Evolutionary conservation across 768 basidiomycete genomes (phyloP).

Genomic region (Suillus subalutaceus): DNA sequence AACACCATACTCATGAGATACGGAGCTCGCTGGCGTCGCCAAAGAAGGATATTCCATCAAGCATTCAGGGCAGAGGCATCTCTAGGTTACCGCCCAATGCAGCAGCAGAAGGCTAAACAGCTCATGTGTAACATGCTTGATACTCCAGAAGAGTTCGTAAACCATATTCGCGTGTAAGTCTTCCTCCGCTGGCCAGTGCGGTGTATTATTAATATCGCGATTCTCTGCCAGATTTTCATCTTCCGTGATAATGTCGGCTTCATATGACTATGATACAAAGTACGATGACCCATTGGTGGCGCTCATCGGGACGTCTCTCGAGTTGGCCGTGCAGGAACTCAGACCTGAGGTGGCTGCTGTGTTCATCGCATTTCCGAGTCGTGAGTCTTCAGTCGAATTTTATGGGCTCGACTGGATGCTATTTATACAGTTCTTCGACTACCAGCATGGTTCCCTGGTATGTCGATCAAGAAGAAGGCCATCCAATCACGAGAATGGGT

Average conservation of each 20-base stretch:
- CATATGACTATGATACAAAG: constrained; percentile 36
- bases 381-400: constrained; percentile 9
- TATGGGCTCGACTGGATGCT: constrained; percentile 3
- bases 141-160: constrained; percentile 23
- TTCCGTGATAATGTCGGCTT: constrained; percentile 31
- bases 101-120: constrained; percentile 31
- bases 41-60: constrained; percentile 40
- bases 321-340: constrained; percentile 22
- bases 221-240: constrained; percentile 26
- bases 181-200: not conserved
- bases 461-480: constrained; percentile 30
- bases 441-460: constrained; percentile 33
- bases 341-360: constrained; percentile 27
- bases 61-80: constrained; percentile 32
- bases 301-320: constrained; percentile 29
- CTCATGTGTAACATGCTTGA: constrained; percentile 33
- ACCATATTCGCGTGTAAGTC: constrained; percentile 3
- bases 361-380: constrained; percentile 19
- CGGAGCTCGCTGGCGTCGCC: constrained; percentile 39
- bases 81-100: constrained; percentile 33
- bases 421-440: constrained; percentile 25
- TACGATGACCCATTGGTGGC: constrained; percentile 32
- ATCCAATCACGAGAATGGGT: constrained; percentile 20
- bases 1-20: constrained; percentile 37
- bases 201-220: not conserved